These are phyloP conservation scores for Penicillium argentinense DNA, from an alignment of 495 filamentous ascomycete genomes.

Conservation along the genomic window DNA sequence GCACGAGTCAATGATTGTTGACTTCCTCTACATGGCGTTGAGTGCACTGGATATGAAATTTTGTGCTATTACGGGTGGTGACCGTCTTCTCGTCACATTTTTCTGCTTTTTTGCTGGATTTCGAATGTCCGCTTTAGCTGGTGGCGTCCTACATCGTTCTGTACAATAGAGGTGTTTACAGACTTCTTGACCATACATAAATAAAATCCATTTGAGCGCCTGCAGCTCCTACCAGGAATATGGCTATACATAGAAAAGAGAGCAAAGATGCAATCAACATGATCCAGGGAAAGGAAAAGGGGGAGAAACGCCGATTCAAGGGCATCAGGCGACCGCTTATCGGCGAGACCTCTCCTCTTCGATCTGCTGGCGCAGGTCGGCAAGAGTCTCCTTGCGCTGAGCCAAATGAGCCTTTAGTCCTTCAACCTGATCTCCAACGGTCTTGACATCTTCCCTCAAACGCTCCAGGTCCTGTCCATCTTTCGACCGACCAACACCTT, in stretches of 20 bases:
- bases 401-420: constrained; percentile 51
- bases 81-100: no score
- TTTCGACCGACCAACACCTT: constrained; percentile 45
- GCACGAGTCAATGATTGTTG: no score
- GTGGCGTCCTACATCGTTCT: no score
- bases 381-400: constrained; percentile 41
- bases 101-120: no score
- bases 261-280: constrained; percentile 18
- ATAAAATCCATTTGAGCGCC: constrained; percentile 37
- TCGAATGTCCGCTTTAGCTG: no score
- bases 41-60: no score
- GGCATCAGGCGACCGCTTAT: constrained; percentile 15
- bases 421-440: constrained; percentile 53
- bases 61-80: no score
- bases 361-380: constrained; percentile 46
- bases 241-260: constrained; percentile 36
- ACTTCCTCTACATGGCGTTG: no score
- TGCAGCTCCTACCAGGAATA: constrained; percentile 34
- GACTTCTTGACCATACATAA: not conserved
- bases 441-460: constrained; percentile 45
- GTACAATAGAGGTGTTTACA: no score
- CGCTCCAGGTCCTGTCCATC: constrained; percentile 44
- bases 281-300: constrained; percentile 3
- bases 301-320: no score
- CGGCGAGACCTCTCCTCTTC: constrained; percentile 46